Conservation (phyloP, 2,329 filamentous ascomycete species). For the Hypocreales sp. region DNA sequence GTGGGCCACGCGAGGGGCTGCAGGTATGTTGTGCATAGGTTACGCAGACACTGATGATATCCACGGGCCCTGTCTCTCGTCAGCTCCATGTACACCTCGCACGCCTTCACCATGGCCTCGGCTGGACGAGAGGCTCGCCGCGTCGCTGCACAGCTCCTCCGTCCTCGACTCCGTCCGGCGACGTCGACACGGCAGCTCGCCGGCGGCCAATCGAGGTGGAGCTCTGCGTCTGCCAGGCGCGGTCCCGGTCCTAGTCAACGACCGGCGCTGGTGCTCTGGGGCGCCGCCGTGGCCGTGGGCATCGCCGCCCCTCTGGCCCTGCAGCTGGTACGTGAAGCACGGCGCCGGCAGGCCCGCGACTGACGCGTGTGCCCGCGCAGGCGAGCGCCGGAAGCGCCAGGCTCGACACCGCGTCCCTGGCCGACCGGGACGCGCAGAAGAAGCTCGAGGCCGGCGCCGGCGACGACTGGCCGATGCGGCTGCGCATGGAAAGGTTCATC, state of each 20-base stretch:
- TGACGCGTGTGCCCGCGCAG: too few species aligned
- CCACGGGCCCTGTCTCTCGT: neutral
- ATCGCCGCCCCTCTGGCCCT: conserved; percentile 38
- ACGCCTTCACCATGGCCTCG: too few species aligned
- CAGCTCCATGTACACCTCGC: neutral
- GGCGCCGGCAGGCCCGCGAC: too few species aligned
- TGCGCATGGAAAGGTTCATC: conserved; percentile 95
- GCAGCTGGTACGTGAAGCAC: conserved; percentile 41
- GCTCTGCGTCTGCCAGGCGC: too few species aligned
- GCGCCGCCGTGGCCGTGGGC: conserved; percentile 28
- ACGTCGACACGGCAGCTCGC: conserved; percentile 6
- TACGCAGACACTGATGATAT: too few species aligned
- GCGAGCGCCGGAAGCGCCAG: conserved; percentile 23
- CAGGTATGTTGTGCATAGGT: too few species aligned
- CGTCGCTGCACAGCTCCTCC: conserved; percentile 13
- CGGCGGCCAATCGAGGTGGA: conserved; percentile 13
- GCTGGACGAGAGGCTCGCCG: conserved; percentile 14
- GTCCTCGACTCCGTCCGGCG: conserved; percentile 9
- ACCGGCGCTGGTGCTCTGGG: too few species aligned
- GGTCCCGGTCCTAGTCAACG: too few species aligned
- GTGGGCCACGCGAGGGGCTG: too few species aligned
- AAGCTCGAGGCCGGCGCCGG: conserved; percentile 58
- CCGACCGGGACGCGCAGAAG: conserved; percentile 66
- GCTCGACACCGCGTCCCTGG: conserved; percentile 55
- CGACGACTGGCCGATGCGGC: conserved; percentile 77